Evolutionary conservation across 1,284 basidiomycete genomes (phyloP).

Genomic region (Ceratobasidium sp.): DNA sequence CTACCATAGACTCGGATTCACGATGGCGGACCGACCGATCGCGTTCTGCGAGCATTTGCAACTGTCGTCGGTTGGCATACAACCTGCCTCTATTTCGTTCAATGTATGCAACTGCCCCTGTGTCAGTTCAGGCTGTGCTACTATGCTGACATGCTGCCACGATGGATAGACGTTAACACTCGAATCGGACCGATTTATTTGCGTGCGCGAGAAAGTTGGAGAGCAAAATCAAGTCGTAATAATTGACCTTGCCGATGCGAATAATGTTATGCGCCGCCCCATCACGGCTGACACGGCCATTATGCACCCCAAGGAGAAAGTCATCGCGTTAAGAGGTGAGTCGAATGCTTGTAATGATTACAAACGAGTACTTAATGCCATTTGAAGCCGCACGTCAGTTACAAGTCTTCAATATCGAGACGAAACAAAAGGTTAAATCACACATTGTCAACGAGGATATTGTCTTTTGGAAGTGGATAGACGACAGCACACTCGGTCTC

Average conservation of each 20-base stretch:
- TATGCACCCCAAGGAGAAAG: slow-evolving; percentile 97
- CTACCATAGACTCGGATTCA: slow-evolving; percentile 2
- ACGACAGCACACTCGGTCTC: slow-evolving; percentile 87
- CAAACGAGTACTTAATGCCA: slow-evolving; percentile 3
- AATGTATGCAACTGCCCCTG: slow-evolving; percentile 66
- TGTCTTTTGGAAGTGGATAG: slow-evolving; percentile 99
- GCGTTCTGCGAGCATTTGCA: slow-evolving; percentile 86
- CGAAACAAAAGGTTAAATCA: slow-evolving; percentile 96
- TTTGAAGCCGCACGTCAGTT: slow-evolving; percentile 80
- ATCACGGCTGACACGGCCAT: slow-evolving; percentile 98
- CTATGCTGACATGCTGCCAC: neutral
- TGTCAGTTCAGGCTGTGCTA: neutral
- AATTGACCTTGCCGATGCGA: slow-evolving; percentile 92
- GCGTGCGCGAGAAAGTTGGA: slow-evolving; percentile 85
- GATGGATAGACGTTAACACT: slow-evolving; percentile 50
- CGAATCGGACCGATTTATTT: slow-evolving; percentile 54
- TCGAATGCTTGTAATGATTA: slow-evolving; percentile 42
- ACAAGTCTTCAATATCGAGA: slow-evolving; percentile 98
- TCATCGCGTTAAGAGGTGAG: slow-evolving; percentile 91
- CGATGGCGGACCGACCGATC: slow-evolving; percentile 58
- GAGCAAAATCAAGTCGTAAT: slow-evolving; percentile 97
- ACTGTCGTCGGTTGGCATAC: slow-evolving; percentile 93
- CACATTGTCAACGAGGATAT: slow-evolving; percentile 94
- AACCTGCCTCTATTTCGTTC: slow-evolving; percentile 96
- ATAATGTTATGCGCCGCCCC: slow-evolving; percentile 94